phyloP scores from a whole-genome alignment of 495 filamentous ascomycete species.

The Penicillium ucsense region DNA sequence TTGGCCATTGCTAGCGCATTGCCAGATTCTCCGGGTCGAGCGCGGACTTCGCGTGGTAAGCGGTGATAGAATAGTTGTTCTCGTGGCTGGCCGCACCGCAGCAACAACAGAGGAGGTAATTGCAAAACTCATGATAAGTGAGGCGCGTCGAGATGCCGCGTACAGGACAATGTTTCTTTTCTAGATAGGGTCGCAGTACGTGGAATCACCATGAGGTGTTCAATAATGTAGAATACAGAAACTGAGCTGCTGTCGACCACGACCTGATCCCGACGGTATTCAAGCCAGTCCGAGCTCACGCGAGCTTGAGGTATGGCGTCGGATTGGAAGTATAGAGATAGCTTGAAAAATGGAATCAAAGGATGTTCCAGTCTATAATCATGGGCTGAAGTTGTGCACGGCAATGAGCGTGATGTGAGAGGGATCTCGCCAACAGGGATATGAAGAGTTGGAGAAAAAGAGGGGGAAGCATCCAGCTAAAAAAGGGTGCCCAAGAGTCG shows the following conservation, averaged over 20 bases:
- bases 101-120: slow-evolving; percentile 6
- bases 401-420: background rate
- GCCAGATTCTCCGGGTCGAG: slow-evolving; percentile 4
- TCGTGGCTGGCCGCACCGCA: background rate
- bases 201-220: background rate
- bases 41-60: slow-evolving; percentile 2
- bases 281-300: slow-evolving; percentile 10
- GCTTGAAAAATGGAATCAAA: background rate
- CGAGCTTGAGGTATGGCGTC: background rate
- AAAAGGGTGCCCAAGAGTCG: background rate
- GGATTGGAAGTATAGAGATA: background rate
- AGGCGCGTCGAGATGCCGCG: background rate
- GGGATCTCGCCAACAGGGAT: background rate
- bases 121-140: slow-evolving; percentile 13
- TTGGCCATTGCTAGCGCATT: slow-evolving; percentile 8
- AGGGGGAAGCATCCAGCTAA: background rate
- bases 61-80: slow-evolving; percentile 7
- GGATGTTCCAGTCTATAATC: too few species aligned
- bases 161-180: background rate
- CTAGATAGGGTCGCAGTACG: background rate
- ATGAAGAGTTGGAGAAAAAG: background rate
- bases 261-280: slow-evolving; percentile 6
- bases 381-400: too few species aligned
- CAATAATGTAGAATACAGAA: background rate
- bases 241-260: slow-evolving; percentile 2